phyloP scores from a whole-genome alignment of 495 filamentous ascomycete genomes.

The Penicillium coprophilum region DNA sequence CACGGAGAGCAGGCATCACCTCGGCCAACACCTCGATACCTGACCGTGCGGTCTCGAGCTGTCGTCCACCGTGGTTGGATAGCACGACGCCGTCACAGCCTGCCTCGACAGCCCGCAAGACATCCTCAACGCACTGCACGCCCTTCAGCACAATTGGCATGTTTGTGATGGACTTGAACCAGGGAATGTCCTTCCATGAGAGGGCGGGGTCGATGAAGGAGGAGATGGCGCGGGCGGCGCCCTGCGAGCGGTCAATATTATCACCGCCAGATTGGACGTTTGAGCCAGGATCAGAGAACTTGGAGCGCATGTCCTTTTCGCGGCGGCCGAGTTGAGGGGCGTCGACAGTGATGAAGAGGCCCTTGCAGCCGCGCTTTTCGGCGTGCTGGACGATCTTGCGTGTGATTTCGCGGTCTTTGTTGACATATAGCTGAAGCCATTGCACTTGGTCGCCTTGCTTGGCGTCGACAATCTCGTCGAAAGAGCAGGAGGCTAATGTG shows the following conservation, averaged over 20 bases:
- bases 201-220: constrained; percentile 92
- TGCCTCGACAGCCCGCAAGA: constrained; percentile 75
- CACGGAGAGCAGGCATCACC: constrained; percentile 89
- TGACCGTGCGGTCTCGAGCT: constrained; percentile 88
- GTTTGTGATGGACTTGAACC: constrained; percentile 87
- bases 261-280: constrained; percentile 72
- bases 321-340: constrained; percentile 92
- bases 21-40: constrained; percentile 94
- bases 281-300: constrained; percentile 83
- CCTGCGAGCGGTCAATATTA: constrained; percentile 79
- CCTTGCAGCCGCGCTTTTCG: constrained; percentile 89
- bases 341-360: constrained; percentile 97
- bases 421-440: constrained; percentile 98
- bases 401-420: constrained; percentile 92
- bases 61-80: constrained; percentile 96
- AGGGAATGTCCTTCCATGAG: constrained; percentile 91
- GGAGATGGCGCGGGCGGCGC: constrained; percentile 88
- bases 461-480: constrained; percentile 95
- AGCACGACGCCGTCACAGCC: constrained; percentile 92
- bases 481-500: constrained; percentile 94
- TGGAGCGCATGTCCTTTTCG: constrained; percentile 93
- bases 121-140: constrained; percentile 94
- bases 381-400: constrained; percentile 88
- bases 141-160: constrained; percentile 98
- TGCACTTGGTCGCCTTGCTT: constrained; percentile 77